Evolutionary conservation across 352 stramenopile genomes (phyloP).

Genomic region (Phytophthora colocasiae): DNA sequence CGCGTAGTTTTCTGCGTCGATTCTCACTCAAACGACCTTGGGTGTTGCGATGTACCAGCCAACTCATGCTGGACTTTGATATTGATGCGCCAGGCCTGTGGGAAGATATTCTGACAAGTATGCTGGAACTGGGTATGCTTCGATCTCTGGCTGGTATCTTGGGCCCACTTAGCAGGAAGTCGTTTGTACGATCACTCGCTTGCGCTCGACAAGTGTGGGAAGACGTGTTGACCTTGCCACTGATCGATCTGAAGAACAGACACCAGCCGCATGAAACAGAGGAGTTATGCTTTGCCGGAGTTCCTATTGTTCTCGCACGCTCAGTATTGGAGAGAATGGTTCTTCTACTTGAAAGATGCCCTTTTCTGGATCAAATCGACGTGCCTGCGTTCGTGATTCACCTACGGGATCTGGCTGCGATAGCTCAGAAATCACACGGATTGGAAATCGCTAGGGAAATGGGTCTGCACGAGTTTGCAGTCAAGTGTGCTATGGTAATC

Average conservation of each 20-base stretch:
- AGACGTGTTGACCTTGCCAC: constrained; percentile 37
- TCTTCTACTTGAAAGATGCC: constrained; percentile 54
- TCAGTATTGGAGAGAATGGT: constrained; percentile 45
- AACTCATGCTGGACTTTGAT: constrained; percentile 64
- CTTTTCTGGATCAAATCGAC: constrained; percentile 69
- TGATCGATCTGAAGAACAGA: constrained; percentile 23
- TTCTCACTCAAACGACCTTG: constrained; percentile 35
- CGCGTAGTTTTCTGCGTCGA: constrained; percentile 54
- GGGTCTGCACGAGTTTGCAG: constrained; percentile 51
- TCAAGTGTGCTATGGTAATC: constrained; percentile 59
- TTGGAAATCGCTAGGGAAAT: constrained; percentile 22
- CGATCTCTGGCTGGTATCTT: constrained; percentile 53
- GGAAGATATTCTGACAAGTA: constrained; percentile 54
- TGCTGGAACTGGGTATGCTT: constrained; percentile 56
- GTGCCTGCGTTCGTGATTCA: constrained; percentile 57
- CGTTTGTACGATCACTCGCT: constrained; percentile 46
- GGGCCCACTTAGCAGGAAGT: constrained; percentile 37
- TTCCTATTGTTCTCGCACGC: constrained; percentile 27
- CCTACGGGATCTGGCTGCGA: constrained; percentile 45
- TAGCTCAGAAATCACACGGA: constrained; percentile 28
- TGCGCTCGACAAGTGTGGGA: constrained; percentile 48
- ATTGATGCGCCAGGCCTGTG: constrained; percentile 52
- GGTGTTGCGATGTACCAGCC: constrained; percentile 48
- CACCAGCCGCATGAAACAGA: background rate
- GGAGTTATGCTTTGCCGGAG: constrained; percentile 27